Conservation (phyloP, 305 asterid species). For the Lippia alba region DNA sequence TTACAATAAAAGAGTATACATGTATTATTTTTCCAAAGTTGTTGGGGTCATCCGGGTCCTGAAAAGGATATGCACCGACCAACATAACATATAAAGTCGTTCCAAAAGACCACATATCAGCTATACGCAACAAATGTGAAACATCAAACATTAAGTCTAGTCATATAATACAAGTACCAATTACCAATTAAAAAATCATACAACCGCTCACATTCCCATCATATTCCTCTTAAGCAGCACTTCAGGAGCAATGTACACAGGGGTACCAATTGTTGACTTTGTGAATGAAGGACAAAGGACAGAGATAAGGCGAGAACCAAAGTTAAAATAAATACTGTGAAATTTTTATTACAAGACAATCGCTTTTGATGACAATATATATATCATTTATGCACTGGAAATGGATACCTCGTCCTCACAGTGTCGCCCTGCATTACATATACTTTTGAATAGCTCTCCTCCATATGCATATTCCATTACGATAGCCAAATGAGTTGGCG, state of each 20-base stretch:
- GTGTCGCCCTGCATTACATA: conserved; percentile 95
- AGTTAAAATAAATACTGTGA: conserved; percentile 11
- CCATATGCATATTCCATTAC: conserved; percentile 99
- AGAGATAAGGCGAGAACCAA: conserved; percentile 37
- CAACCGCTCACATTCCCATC: conserved; percentile 79
- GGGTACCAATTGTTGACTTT: conserved; percentile 99
- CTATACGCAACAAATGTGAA: conserved; percentile 53
- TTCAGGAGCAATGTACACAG: conserved; percentile 97
- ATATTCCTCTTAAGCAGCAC: conserved; percentile 90
- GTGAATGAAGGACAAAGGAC: conserved; percentile 98
- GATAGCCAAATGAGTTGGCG: conserved; percentile 97
- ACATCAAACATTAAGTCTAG: neutral
- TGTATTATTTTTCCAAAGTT: conserved; percentile 93
- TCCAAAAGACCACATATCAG: conserved; percentile 89
- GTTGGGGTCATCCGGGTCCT: conserved; percentile 94
- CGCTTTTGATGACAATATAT: neutral
- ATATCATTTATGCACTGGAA: neutral
- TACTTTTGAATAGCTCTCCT: conserved; percentile 91
- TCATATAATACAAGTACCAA: too few relatives aligned
- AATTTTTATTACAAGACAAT: neutral
- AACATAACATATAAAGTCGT: conserved; percentile 72
- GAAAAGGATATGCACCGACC: conserved; percentile 98
- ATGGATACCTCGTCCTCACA: conserved; percentile 88
- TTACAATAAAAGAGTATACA: conserved; percentile 35
- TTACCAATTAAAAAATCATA: too few relatives aligned